These are phyloP conservation scores for Euphorbia celastroides DNA, from an alignment of 441 rosid species.

Conservation along the genomic window DNA sequence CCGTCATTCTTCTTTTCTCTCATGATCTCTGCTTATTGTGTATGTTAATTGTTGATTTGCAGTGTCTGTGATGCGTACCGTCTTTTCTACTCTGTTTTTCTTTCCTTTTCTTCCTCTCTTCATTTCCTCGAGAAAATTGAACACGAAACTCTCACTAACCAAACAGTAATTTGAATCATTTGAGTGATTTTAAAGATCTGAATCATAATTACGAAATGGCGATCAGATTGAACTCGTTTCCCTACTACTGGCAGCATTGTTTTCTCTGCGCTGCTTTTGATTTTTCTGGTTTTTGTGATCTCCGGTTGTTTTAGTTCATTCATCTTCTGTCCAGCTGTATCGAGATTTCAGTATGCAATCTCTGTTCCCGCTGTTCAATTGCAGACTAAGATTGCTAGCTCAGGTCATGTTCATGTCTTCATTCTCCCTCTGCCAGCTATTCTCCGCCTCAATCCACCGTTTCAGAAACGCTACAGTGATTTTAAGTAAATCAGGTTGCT, in stretches of 20 bases:
- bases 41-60: no score
- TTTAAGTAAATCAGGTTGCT: conserved; percentile 9
- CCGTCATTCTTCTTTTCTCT: no score
- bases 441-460: conserved; percentile 1
- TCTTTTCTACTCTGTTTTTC: conserved; percentile 5
- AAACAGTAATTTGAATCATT: conserved; percentile 7
- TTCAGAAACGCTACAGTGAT: conserved; percentile 12
- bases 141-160: conserved; percentile 15
- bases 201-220: conserved; percentile 1
- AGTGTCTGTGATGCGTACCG: no score
- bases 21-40: no score
- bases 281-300: background rate
- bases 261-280: background rate
- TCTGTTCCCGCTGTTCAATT: conserved; percentile 21
- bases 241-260: conserved; percentile 8
- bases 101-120: conserved; percentile 8
- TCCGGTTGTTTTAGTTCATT: conserved; percentile 1
- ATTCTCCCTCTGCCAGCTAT: background rate
- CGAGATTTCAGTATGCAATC: conserved; percentile 11
- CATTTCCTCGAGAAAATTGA: conserved; percentile 15
- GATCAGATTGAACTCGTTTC: conserved; percentile 1
- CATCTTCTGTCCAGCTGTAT: conserved; percentile 5
- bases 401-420: conserved; percentile 25
- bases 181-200: background rate
- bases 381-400: conserved; percentile 21